Base-by-base conservation (phyloP, 1,284 basidiomycete genomes). In the Inonotus obliquus region DNA sequence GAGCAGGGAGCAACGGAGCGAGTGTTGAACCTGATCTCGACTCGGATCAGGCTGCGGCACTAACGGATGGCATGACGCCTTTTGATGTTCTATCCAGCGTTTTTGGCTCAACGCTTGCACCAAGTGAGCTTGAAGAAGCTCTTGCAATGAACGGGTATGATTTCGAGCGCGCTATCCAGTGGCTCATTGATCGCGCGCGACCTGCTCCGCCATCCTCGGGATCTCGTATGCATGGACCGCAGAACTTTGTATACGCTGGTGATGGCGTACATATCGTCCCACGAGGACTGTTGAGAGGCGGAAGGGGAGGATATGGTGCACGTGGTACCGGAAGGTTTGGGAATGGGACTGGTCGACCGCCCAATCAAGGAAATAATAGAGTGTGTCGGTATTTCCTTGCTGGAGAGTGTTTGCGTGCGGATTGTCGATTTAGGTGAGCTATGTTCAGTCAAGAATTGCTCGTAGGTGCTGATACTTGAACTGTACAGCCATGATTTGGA, bases 341-440 rank as follows among this genome's bases (percentile, higher is more conserved):
- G 41, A 84, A 79, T 61, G 78, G 81, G 25, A 85, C 85, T n/a
- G 81, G 83, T 2, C 81, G 86, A 13, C 81, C 38, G 13, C 60
- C 86, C 37, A 76, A 74, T 0, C 77, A 79, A 54, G 81, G 81
- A 51, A 85, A 86, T 5, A 86, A 86, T 68, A 78, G 89, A 60
- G 95, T 99, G 44, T 99, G 96, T 73, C 81, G 97, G 61, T 99
- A 98, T 74, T 99, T 95, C 74, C 82, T 99, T 39, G 93, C 94
- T 6, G 97, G 97, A 19, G 96, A 98, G 75, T 99, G 96, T 72
- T 78, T 98, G 59, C 79, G 96, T 57, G 92, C 94, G 56, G 96
- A 99, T 76, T 99, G 97, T 77, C 87, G 96, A 63, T 99, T 98
- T 78, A 96, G 93, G 94, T 94, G 65, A 69, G 83, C 57, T 62